phyloP scores from a whole-genome alignment of 768 basidiomycete genomes.

The Boletus pseudopeckii region DNA sequence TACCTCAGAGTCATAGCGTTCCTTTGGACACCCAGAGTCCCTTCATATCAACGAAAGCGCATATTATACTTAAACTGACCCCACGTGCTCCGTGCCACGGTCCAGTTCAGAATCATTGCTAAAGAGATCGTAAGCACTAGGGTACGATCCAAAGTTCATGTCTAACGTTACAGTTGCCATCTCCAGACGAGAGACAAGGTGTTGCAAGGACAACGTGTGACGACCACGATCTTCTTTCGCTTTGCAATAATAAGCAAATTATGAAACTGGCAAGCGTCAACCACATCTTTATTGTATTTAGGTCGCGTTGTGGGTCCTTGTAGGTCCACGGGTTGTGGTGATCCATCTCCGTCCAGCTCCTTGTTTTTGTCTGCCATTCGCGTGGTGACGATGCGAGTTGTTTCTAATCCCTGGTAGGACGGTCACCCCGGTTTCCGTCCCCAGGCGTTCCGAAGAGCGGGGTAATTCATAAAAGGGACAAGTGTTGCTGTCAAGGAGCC shows the following conservation, averaged over 20 bases:
- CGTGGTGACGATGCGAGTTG: slow-evolving; percentile 13
- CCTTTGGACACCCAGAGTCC: not conserved
- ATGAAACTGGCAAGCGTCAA: not conserved
- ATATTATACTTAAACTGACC: not conserved
- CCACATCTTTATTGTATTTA: slow-evolving; percentile 14
- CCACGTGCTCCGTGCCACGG: not conserved
- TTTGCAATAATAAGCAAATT: not conserved
- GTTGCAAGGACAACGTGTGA: slow-evolving; percentile 6
- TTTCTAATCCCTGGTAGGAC: not conserved
- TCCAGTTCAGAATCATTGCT: not conserved
- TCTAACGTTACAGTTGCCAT: not conserved
- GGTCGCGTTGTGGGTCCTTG: slow-evolving; percentile 21
- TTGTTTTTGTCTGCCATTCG: slow-evolving; percentile 15
- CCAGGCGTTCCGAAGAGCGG: not conserved
- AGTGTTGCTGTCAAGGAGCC: not conserved
- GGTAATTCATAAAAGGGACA: slow-evolving; percentile 16
- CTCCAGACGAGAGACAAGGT: slow-evolving; percentile 7
- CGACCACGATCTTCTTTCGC: not conserved
- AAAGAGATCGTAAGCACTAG: not conserved
- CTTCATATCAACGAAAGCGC: not conserved
- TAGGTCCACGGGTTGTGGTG: slow-evolving; percentile 13
- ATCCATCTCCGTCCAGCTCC: not conserved
- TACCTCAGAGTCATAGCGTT: no score
- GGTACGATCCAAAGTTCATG: not conserved
- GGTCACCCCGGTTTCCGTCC: slow-evolving; percentile 1